Evolutionary conservation across 495 filamentous ascomycete species (phyloP).

Genomic region (Venustampulla echinocandica): DNA sequence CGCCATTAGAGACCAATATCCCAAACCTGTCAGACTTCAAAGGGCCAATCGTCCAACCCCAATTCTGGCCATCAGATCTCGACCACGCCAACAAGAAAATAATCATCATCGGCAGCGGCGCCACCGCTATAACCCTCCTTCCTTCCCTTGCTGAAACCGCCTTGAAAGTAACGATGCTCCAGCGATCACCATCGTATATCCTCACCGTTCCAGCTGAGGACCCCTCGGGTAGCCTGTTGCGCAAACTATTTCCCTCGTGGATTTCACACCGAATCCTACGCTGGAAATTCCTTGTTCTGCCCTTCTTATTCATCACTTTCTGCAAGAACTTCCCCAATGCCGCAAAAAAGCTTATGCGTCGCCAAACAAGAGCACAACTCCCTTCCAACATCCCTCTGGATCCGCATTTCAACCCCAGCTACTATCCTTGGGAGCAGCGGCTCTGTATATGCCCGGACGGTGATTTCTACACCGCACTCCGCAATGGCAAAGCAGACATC

Average conservation of each 20-base stretch:
- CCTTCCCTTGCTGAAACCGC: slow-evolving; percentile 43
- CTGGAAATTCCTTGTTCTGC: slow-evolving; percentile 15
- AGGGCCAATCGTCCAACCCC: slow-evolving; percentile 49
- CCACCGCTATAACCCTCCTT: slow-evolving; percentile 48
- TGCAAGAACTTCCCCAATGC: slow-evolving; percentile 47
- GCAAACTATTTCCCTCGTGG: slow-evolving; percentile 35
- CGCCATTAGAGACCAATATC: slow-evolving; percentile 46
- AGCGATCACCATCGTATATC: slow-evolving; percentile 51
- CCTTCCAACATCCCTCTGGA: slow-evolving; percentile 46
- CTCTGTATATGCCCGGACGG: slow-evolving; percentile 62
- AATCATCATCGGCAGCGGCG: slow-evolving; percentile 48
- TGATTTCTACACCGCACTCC: slow-evolving; percentile 61
- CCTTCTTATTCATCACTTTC: slow-evolving; percentile 36
- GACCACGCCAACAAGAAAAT: slow-evolving; percentile 43
- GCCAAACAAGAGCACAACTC: slow-evolving; percentile 37
- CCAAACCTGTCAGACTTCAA: slow-evolving; percentile 50
- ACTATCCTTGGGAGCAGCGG: slow-evolving; percentile 68
- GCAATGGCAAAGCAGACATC: slow-evolving; percentile 47
- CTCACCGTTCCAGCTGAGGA: slow-evolving; percentile 39
- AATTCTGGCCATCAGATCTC: slow-evolving; percentile 51
- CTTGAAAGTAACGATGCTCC: slow-evolving; percentile 45
- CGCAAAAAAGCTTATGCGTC: slow-evolving; percentile 38
- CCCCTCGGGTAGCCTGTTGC: slow-evolving; percentile 24
- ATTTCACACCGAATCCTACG: slow-evolving; percentile 33
- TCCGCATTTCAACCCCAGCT: slow-evolving; percentile 62